A percentile compares a stretch with the other conserved stretches of the same genome.
Conservation (phyloP, 2,329 filamentous ascomycete species). For the Dactylonectria macrodidyma region DNA sequence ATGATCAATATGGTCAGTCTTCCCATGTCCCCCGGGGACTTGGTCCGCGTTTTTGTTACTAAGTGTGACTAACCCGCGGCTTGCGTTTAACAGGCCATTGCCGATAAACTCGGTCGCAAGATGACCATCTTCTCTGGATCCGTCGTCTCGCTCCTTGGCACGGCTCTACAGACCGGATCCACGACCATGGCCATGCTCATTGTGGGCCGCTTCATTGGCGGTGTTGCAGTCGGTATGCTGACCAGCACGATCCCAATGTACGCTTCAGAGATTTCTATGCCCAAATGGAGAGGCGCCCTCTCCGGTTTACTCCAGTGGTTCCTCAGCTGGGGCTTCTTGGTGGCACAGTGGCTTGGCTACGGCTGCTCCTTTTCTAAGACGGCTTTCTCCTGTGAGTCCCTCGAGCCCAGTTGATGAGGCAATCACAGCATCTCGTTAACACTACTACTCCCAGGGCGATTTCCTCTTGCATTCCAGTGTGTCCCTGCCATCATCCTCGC, state of each 20-base stretch:
- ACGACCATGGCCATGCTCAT: slow-evolving; percentile 59
- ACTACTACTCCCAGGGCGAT: slow-evolving; percentile 44
- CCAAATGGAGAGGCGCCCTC: slow-evolving; percentile 56
- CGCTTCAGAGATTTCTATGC: slow-evolving; percentile 58
- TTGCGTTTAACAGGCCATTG: slow-evolving; percentile 39
- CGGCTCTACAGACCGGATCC: slow-evolving; percentile 51
- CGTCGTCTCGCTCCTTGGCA: slow-evolving; percentile 49
- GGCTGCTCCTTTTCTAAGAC: slow-evolving; percentile 48
- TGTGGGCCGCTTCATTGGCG: slow-evolving; percentile 64
- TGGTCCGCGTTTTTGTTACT: background rate
- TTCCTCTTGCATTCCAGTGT: slow-evolving; percentile 52
- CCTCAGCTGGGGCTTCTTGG: slow-evolving; percentile 58
- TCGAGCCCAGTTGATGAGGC: background rate
- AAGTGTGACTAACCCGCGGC: background rate
- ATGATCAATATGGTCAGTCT: slow-evolving; percentile 47
- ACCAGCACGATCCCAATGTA: slow-evolving; percentile 64
- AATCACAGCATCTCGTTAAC: slow-evolving; percentile 6
- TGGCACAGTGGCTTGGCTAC: slow-evolving; percentile 55
- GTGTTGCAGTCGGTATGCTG: slow-evolving; percentile 63
- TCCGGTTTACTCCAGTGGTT: slow-evolving; percentile 62
- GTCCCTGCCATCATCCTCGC: slow-evolving; percentile 41
- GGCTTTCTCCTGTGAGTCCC: slow-evolving; percentile 48
- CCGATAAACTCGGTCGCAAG: slow-evolving; percentile 50
- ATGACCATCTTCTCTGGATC: slow-evolving; percentile 49
- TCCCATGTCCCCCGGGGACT: background rate